A percentile compares a stretch with the other conserved stretches of the same genome.
Conservation (phyloP, 164 flowering plant genomes). For the Echeveria elegans region DNA sequence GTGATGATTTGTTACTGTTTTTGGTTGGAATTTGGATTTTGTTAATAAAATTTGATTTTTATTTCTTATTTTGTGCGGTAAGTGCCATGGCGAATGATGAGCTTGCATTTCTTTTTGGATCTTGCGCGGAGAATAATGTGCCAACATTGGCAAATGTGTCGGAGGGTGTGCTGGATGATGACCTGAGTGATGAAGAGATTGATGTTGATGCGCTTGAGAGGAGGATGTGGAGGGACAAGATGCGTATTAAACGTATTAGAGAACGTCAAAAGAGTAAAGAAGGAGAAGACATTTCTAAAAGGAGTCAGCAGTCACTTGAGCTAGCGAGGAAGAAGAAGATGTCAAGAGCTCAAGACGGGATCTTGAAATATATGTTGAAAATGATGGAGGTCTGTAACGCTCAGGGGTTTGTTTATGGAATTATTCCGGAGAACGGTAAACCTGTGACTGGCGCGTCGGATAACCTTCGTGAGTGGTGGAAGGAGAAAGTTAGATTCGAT, state of each 20-base stretch:
- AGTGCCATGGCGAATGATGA: background rate
- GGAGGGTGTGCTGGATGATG: background rate
- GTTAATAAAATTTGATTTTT: no score
- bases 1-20: no score
- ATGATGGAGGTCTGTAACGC: slow-evolving; percentile 35
- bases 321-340: slow-evolving; percentile 27
- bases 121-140: background rate
- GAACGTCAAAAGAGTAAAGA: slow-evolving; percentile 9
- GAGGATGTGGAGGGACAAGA: slow-evolving; percentile 35
- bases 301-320: slow-evolving; percentile 13
- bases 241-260: slow-evolving; percentile 23
- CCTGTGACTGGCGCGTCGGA: slow-evolving; percentile 32
- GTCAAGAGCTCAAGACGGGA: slow-evolving; percentile 31
- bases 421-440: slow-evolving; percentile 29
- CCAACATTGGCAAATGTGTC: background rate
- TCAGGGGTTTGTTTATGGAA: slow-evolving; percentile 31
- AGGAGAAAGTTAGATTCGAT: slow-evolving; percentile 25
- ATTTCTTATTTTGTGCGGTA: background rate
- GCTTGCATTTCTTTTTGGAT: background rate
- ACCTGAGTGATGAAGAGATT: slow-evolving; percentile 16
- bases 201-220: slow-evolving; percentile 32
- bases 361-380: slow-evolving; percentile 36
- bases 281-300: slow-evolving; percentile 4
- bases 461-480: slow-evolving; percentile 33
- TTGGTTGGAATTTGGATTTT: no score